These are phyloP conservation scores for Porcisia deanei DNA, from an alignment of 208 protist species.

Conservation along the genomic window DNA sequence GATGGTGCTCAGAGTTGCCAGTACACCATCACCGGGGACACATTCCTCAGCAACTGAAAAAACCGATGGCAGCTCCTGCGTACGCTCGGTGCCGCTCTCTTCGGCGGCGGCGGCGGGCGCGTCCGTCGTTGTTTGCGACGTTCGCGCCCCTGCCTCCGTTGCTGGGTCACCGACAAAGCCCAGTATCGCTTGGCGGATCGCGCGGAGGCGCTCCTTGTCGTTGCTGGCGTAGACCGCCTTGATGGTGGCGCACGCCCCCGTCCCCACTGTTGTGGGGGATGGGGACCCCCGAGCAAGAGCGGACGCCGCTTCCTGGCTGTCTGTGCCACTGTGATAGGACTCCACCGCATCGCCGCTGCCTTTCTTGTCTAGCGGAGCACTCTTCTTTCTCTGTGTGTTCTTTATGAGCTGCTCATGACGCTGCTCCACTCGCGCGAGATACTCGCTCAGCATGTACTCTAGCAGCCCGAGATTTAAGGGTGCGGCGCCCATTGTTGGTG, in stretches of 20 bases:
- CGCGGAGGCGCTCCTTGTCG: slow-evolving; percentile 18
- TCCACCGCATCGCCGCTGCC: not conserved
- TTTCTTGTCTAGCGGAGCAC: not conserved
- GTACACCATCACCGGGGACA: not conserved
- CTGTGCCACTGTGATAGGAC: not conserved
- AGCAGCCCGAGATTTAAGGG: slow-evolving; percentile 29
- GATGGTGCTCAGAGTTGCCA: not conserved
- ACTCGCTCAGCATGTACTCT: slow-evolving; percentile 28
- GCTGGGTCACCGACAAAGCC: slow-evolving; percentile 24
- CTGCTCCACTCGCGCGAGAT: slow-evolving; percentile 33
- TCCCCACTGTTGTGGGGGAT: slow-evolving; percentile 1
- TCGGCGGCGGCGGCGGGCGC: not conserved
- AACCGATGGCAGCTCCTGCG: not conserved
- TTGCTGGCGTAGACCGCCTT: slow-evolving; percentile 19
- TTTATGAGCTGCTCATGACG: slow-evolving; percentile 18
- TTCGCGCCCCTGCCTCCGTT: not conserved
- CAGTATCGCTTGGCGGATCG: slow-evolving; percentile 26
- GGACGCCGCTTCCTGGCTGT: not conserved
- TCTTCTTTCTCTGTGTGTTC: not conserved
- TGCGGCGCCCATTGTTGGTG: slow-evolving; percentile 8
- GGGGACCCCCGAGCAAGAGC: not conserved
- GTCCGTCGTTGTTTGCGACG: not conserved
- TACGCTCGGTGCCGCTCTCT: not conserved
- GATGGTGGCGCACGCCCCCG: slow-evolving; percentile 26
- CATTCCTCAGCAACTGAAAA: not conserved